phyloP scores from a whole-genome alignment of 2,329 filamentous ascomycete genomes.

The Paraphoma chrysanthemicola region DNA sequence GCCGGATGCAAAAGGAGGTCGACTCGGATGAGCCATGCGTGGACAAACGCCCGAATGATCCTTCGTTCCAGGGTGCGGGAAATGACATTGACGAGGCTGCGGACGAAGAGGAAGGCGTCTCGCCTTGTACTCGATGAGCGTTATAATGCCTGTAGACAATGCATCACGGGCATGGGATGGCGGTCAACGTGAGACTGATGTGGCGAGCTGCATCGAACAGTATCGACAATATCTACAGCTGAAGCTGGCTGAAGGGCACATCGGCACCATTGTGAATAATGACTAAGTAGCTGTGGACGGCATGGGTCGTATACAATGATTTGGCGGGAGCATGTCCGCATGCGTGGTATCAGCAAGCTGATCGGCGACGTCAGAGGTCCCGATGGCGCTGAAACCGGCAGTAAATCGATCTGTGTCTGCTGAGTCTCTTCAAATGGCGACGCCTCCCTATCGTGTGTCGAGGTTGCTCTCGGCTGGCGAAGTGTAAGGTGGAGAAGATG shows the following conservation, averaged over 20 bases:
- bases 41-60: not conserved
- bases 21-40: not conserved
- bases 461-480: not conserved
- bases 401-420: not conserved
- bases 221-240: not conserved
- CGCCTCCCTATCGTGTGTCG: conserved; percentile 1
- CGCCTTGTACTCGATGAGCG: not conserved
- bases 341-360: not conserved
- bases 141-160: not conserved
- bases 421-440: not conserved
- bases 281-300: too few species aligned
- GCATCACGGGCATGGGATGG: too few species aligned
- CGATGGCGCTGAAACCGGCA: not conserved
- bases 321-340: not conserved
- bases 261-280: too few species aligned
- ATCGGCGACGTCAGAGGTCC: not conserved
- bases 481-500: conserved; percentile 1
- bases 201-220: not conserved
- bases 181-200: too few species aligned
- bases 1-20: not conserved
- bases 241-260: not conserved
- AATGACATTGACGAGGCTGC: not conserved
- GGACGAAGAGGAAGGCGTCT: not conserved
- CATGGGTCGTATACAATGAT: too few species aligned
- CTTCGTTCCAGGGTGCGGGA: not conserved